Base-by-base conservation (phyloP, 345 rosid genomes). In the Alliaria petiolata region DNA sequence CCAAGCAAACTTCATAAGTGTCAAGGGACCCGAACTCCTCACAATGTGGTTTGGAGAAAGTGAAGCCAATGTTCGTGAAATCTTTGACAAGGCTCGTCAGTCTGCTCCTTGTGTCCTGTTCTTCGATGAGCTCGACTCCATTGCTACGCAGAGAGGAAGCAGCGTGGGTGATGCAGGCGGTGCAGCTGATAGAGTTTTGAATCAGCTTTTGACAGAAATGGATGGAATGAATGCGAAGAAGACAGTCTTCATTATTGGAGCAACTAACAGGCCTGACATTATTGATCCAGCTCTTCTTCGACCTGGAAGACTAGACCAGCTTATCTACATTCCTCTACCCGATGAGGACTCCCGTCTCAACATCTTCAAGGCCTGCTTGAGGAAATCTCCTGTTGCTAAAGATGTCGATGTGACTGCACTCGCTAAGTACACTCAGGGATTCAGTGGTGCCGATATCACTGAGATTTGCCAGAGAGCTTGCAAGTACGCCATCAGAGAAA, bases 21-120 rank as follows among this genome's bases (percentile, higher is more conserved):
- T 92, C 79, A 92, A 92, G 79, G 98, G 98, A 60, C 98, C 98
- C 0, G 98, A 92, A 76, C 82, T 93, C 75, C 97, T 93, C 13
- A 93, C 97, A 4, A 93, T 93, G 98, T 93, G 98, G 98, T 93
- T 93, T 69, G 97, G 97, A 47, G 96, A 93, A 78, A 93, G 97
- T 66, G 98, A 93, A 64, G 98, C 98, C 31, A 93, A 93, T 40
- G 98, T 93, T 1, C 86, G 98, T 45, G 98, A 93, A 76, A 93
- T 93, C 55, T 93, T 93, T 63, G 98, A 93, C 79, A 93, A 93
- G 84, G 97, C 97, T 69, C 91, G 97, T 39, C 88, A 84, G 13
- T 93, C 98, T 65, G 97, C 98, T 56, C 98, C 97, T 49, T 93
- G 98, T 36, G 96, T 93, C 60, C 85, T 93, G 43, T 93, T 93